Conservation (phyloP, 2,329 filamentous ascomycete genomes). For the Zelopaecilomyces penicillatus region DNA sequence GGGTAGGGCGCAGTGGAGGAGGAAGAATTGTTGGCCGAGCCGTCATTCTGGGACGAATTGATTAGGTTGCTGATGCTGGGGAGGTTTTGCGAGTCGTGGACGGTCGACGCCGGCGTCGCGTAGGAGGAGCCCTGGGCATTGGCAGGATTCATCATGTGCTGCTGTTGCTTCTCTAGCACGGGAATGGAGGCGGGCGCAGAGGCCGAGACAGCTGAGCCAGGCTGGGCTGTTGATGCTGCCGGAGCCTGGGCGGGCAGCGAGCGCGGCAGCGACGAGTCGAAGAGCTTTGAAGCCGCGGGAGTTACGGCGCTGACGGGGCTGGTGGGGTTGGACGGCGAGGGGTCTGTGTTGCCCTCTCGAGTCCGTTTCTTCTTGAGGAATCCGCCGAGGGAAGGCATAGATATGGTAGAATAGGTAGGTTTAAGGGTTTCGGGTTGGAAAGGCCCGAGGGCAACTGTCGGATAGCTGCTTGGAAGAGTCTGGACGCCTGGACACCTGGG, state of each 20-base stretch:
- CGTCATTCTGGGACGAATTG: conserved; percentile 43
- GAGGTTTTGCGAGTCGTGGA: conserved; percentile 56
- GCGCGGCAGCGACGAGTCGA: conserved; percentile 30
- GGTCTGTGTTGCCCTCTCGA: conserved; percentile 74
- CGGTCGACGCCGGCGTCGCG: conserved; percentile 18
- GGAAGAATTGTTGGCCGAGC: conserved; percentile 19
- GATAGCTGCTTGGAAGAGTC: too few species aligned
- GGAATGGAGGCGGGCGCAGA: conserved; percentile 11
- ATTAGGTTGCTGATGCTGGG: conserved; percentile 80
- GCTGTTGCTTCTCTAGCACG: conserved; percentile 25
- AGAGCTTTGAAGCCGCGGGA: conserved; percentile 33
- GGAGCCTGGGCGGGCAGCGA: conserved; percentile 12
- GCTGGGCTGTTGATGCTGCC: conserved; percentile 7
- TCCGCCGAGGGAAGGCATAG: conserved; percentile 89
- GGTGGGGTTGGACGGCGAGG: conserved; percentile 56
- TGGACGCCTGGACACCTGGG: too few species aligned
- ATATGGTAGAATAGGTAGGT: conserved; percentile 8
- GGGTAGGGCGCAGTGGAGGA: conserved; percentile 4
- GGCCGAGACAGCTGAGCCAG: conserved; percentile 9
- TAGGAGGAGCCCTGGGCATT: conserved; percentile 18
- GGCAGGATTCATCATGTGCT: conserved; percentile 19
- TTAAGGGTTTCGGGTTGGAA: neutral
- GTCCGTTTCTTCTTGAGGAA: conserved; percentile 99
- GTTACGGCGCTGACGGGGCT: conserved; percentile 54
- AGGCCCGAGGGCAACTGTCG: neutral